Conservation (phyloP, 768 basidiomycete genomes). For the Lentinula aciculospora region DNA sequence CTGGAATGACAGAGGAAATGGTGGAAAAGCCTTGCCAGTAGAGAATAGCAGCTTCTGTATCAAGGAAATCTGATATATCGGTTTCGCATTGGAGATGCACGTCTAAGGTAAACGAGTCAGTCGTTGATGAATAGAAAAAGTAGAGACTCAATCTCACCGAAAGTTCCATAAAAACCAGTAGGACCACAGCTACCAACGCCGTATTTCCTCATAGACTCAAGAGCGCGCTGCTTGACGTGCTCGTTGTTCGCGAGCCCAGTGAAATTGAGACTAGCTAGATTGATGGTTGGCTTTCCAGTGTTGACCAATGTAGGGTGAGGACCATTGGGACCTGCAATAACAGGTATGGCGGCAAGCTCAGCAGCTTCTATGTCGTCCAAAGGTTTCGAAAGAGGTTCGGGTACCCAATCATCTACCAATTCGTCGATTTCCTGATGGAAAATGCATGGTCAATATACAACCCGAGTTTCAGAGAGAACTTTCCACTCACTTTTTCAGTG, state of each 20-base stretch:
- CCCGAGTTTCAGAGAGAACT: neutral
- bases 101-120: conserved; percentile 43
- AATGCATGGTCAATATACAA: neutral
- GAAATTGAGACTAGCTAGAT: conserved; percentile 91
- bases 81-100: conserved; percentile 88
- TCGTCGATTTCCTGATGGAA: conserved; percentile 85
- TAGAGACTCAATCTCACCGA: conserved; percentile 51
- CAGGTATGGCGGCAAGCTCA: conserved; percentile 70
- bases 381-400: conserved; percentile 73
- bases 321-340: conserved; percentile 76
- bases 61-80: conserved; percentile 87
- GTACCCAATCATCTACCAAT: conserved; percentile 91
- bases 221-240: conserved; percentile 75
- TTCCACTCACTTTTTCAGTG: conserved; percentile 70
- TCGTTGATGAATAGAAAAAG: neutral
- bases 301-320: conserved; percentile 75
- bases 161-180: conserved; percentile 93
- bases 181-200: conserved; percentile 96
- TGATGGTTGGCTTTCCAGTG: conserved; percentile 70
- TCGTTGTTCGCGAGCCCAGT: conserved; percentile 87
- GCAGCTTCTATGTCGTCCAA: conserved; percentile 52
- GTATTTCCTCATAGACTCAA: conserved; percentile 82
- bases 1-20: conserved; percentile 89
- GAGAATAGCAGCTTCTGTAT: conserved; percentile 83
- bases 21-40: conserved; percentile 94